Conservation (phyloP, 352 stramenopile species). For the Globisporangium iwayamae region DNA sequence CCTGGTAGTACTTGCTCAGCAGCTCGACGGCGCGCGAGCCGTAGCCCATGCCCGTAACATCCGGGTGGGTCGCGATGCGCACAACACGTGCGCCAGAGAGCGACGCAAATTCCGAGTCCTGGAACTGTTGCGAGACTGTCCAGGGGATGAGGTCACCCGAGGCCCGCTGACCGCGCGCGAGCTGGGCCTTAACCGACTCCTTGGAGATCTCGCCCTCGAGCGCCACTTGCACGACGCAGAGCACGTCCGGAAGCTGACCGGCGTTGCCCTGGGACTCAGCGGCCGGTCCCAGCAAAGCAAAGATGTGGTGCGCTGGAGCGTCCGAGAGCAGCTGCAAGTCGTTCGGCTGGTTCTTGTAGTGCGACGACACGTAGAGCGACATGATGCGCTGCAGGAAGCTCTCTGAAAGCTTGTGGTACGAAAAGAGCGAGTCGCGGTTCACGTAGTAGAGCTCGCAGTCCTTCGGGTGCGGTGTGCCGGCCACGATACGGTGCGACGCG, state of each 20-base stretch:
- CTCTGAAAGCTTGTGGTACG: conserved; percentile 98
- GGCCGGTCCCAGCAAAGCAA: conserved; percentile 95
- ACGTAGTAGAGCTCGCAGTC: conserved; percentile 99
- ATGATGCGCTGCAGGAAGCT: conserved; percentile 92
- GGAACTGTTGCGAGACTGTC: conserved; percentile 99
- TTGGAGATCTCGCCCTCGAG: conserved; percentile 97
- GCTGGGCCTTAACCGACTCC: conserved; percentile 93
- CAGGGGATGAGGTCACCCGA: conserved; percentile 99
- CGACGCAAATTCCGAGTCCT: conserved; percentile 96
- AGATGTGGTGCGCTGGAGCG: conserved; percentile 97
- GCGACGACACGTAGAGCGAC: conserved; percentile 96
- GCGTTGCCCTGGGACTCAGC: conserved; percentile 89
- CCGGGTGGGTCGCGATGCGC: conserved; percentile 97
- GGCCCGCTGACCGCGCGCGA: conserved; percentile 94
- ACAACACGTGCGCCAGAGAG: conserved; percentile 97
- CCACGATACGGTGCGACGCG: conserved; percentile 83
- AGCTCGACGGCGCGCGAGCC: conserved; percentile 95
- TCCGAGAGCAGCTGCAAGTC: conserved; percentile 99
- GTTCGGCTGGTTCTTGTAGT: conserved; percentile 99
- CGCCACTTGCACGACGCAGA: conserved; percentile 97
- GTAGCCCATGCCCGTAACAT: conserved; percentile 97
- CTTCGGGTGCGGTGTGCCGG: conserved; percentile 92
- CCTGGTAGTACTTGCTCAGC: conserved; percentile 97
- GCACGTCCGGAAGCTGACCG: conserved; percentile 94
- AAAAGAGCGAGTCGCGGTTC: conserved; percentile 98